Evolutionary conservation across 768 basidiomycete genomes (phyloP).

Genomic region (Podaxis sp.): DNA sequence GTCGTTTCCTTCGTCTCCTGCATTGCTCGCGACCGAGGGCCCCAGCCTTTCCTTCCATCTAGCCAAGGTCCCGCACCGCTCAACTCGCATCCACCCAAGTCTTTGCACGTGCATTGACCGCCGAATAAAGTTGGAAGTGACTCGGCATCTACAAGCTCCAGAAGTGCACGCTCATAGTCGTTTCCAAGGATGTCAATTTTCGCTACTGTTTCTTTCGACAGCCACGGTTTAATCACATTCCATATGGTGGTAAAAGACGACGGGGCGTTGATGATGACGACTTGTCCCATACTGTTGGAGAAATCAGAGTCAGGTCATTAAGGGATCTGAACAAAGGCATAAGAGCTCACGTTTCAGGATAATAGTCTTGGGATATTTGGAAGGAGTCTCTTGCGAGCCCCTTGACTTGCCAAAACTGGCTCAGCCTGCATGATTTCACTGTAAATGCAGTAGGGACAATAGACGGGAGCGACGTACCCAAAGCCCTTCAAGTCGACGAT

Average conservation of each 20-base stretch:
- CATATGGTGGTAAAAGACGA: slow-evolving; percentile 73
- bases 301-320: slow-evolving; percentile 1
- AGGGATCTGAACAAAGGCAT: neutral
- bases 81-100: slow-evolving; percentile 54
- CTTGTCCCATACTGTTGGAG: slow-evolving; percentile 61
- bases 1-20: no score
- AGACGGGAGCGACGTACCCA: slow-evolving; percentile 40
- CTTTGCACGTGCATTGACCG: slow-evolving; percentile 61
- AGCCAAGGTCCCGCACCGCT: slow-evolving; percentile 73
- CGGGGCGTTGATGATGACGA: slow-evolving; percentile 72
- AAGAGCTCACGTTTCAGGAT: slow-evolving; percentile 59
- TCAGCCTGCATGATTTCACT: slow-evolving; percentile 36
- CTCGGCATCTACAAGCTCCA: slow-evolving; percentile 61
- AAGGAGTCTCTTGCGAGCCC: slow-evolving; percentile 58
- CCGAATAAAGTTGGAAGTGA: slow-evolving; percentile 61
- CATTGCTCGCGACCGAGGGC: slow-evolving; percentile 29
- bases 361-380: slow-evolving; percentile 78
- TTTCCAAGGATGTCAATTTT: slow-evolving; percentile 67
- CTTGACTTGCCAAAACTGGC: slow-evolving; percentile 78
- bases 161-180: slow-evolving; percentile 54
- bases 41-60: slow-evolving; percentile 54
- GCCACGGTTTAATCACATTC: slow-evolving; percentile 66
- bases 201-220: slow-evolving; percentile 66
- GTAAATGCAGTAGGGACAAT: neutral
- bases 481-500: slow-evolving; percentile 74